Conservation (phyloP, 441 rosid species). For the Erysimum cheiri region DNA sequence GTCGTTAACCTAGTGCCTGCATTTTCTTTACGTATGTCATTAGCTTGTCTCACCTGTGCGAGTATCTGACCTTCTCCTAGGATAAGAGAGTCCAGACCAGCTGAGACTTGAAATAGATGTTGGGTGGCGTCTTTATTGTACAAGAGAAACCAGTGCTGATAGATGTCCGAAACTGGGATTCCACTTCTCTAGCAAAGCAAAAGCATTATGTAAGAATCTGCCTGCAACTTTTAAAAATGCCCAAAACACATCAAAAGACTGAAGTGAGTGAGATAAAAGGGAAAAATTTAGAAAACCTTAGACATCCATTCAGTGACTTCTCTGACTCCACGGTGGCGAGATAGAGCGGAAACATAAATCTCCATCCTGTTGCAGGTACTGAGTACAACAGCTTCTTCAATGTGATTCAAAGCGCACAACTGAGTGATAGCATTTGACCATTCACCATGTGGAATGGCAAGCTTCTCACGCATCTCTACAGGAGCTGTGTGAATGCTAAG, state of each 20-base stretch:
- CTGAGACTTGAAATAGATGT: not conserved
- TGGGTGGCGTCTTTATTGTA: not conserved
- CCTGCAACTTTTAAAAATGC: too few relatives aligned
- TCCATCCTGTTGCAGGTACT: not conserved
- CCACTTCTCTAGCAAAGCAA: not conserved
- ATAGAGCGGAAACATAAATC: not conserved
- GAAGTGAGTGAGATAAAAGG: too few relatives aligned
- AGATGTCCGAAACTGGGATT: not conserved
- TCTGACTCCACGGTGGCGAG: not conserved
- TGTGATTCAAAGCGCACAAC: slow-evolving; percentile 1
- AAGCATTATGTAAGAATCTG: not conserved
- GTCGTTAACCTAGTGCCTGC: too few relatives aligned
- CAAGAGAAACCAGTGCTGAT: not conserved
- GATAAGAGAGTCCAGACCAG: slow-evolving; percentile 1
- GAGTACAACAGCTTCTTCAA: not conserved
- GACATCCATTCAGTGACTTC: slow-evolving; percentile 2
- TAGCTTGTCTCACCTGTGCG: not conserved
- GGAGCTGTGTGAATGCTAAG: not conserved
- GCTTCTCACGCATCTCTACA: not conserved
- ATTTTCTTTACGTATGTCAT: not conserved
- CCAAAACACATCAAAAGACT: not conserved
- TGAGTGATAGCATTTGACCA: not conserved
- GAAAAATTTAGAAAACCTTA: not conserved
- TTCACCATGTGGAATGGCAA: not conserved
- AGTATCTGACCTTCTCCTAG: not conserved